Evolutionary conservation across 2,329 filamentous ascomycete genomes (phyloP).

Genomic region (Arthrobotrys sphaeroides): DNA sequence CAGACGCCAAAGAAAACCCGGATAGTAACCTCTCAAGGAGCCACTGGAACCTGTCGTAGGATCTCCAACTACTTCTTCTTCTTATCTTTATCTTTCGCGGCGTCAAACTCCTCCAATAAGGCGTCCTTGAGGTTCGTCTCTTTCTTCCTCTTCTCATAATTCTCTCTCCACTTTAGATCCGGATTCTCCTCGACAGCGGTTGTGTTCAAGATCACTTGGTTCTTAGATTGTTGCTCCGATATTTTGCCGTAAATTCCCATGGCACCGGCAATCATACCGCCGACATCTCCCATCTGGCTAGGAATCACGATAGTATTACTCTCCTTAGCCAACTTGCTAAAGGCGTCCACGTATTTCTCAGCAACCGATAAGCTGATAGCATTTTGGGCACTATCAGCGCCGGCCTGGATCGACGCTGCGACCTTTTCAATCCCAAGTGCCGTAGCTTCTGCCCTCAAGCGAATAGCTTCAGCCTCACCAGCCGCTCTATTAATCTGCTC

Average conservation of each 20-base stretch:
- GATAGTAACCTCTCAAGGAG: no score
- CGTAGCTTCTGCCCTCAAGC: conserved; percentile 84
- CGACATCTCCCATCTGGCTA: conserved; percentile 95
- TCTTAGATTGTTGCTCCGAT: conserved; percentile 77
- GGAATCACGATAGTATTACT: conserved; percentile 95
- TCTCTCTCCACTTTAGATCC: conserved; percentile 59
- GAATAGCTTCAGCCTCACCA: conserved; percentile 93
- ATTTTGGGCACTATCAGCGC: conserved; percentile 77
- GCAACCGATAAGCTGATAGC: conserved; percentile 89
- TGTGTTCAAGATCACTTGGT: conserved; percentile 64
- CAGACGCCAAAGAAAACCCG: neutral
- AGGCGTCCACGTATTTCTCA: conserved; percentile 98
- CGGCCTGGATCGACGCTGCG: conserved; percentile 76
- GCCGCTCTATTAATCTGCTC: conserved; percentile 93
- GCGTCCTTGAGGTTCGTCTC: conserved; percentile 54
- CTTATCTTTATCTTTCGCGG: conserved; percentile 51
- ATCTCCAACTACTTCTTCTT: conserved; percentile 43
- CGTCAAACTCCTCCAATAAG: conserved; percentile 56
- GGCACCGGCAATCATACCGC: conserved; percentile 94
- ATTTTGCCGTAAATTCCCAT: conserved; percentile 96
- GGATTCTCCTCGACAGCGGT: conserved; percentile 63
- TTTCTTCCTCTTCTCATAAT: conserved; percentile 54
- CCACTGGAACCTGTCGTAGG: no score
- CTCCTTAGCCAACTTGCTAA: conserved; percentile 90
- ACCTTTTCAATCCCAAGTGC: conserved; percentile 89